Evolutionary conservation across 2,329 filamentous ascomycete species (phyloP).

Genomic region (Fusarium falciforme): DNA sequence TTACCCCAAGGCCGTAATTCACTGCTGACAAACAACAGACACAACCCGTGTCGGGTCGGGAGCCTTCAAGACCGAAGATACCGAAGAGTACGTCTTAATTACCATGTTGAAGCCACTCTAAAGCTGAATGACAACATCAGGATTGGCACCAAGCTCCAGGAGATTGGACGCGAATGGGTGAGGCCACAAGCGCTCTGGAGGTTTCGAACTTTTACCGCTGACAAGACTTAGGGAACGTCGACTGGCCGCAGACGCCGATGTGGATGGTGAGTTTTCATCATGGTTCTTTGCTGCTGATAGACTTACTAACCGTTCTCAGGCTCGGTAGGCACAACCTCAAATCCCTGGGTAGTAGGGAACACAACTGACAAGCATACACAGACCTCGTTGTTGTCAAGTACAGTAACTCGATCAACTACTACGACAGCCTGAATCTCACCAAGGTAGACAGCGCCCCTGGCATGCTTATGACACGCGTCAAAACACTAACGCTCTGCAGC

Average conservation of each 20-base stretch:
- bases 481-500: conserved; percentile 19
- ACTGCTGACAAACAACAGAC: not conserved
- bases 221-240: conserved; percentile 47
- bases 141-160: conserved; percentile 59
- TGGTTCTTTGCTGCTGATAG: conserved; percentile 29
- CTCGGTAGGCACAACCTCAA: conserved; percentile 42
- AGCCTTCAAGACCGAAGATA: not conserved
- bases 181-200: too few species aligned
- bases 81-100: not conserved
- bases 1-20: not conserved
- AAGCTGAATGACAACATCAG: conserved; percentile 39
- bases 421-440: conserved; percentile 70
- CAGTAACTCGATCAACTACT: conserved; percentile 71
- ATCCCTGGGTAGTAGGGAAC: conserved; percentile 18
- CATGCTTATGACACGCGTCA: conserved; percentile 3
- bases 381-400: conserved; percentile 78
- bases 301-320: conserved; percentile 40
- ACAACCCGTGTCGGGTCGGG: not conserved
- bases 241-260: conserved; percentile 72
- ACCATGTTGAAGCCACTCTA: conserved; percentile 19
- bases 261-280: conserved; percentile 54
- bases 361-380: conserved; percentile 35
- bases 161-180: conserved; percentile 56
- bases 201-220: too few species aligned
- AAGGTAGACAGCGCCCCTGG: conserved; percentile 49